Evolutionary conservation across 1,139 yeast genomes (phyloP).

Genomic region (Saccharomyces hybrid): DNA sequence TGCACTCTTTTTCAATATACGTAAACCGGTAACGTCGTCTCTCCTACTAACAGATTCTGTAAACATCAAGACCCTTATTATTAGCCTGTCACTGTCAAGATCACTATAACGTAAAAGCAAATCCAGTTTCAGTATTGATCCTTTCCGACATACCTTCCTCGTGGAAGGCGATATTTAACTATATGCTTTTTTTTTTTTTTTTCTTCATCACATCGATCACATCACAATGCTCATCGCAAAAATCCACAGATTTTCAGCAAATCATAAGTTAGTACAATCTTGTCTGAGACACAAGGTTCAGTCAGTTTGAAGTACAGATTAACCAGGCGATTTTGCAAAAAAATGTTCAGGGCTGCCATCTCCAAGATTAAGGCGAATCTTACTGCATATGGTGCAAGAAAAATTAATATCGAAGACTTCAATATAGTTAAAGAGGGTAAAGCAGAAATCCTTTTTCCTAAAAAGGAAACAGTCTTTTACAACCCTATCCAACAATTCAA

Average conservation of each 20-base stretch:
- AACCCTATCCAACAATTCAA: conserved; percentile 96
- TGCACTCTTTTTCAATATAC: no score
- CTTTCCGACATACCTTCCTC: no score
- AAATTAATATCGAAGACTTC: conserved; percentile 31
- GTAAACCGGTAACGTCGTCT: no score
- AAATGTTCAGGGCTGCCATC: conserved; percentile 27
- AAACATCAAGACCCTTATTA: no score
- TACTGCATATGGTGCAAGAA: conserved; percentile 4
- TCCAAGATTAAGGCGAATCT: conserved; percentile 16
- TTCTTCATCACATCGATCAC: neutral
- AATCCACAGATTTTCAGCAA: neutral
- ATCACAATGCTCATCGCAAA: neutral
- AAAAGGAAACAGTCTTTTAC: conserved; percentile 75
- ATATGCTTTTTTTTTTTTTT: neutral
- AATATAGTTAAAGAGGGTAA: conserved; percentile 65
- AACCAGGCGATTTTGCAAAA: neutral
- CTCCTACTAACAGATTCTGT: no score
- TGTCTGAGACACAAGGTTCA: no score
- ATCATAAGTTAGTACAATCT: neutral
- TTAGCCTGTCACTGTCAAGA: no score
- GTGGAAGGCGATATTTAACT: no score
- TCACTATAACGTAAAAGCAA: no score
- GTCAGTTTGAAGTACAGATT: no score
- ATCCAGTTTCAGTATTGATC: no score
- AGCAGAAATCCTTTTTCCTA: conserved; percentile 73